Percentiles rank a stretch among this genome's conserved stretches.
Conservation (phyloP, 208 protist species). For the Porcisia hertigi region DNA sequence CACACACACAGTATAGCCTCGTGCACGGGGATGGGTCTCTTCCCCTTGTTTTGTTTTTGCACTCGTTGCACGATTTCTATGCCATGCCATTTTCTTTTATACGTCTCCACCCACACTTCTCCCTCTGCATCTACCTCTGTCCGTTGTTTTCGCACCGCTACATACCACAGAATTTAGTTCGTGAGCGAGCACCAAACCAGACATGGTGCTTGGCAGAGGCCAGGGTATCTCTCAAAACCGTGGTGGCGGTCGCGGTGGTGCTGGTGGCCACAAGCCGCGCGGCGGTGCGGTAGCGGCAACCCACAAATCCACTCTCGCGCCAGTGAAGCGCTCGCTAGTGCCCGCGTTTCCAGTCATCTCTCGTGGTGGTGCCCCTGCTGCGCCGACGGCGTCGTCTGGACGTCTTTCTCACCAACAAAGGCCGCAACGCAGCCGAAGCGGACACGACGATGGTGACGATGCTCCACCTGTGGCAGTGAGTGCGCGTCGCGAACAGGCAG, state of each 20-base stretch:
- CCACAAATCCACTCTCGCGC: conserved; percentile 9
- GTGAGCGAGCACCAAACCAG: conserved; percentile 2
- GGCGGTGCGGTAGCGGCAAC: conserved; percentile 1
- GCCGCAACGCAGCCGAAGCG: conserved; percentile 4
- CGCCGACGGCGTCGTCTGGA: background rate
- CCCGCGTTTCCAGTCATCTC: conserved; percentile 39
- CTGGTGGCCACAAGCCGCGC: conserved; percentile 2
- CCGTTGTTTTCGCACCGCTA: background rate
- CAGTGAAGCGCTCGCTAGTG: conserved; percentile 25
- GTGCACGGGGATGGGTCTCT: background rate
- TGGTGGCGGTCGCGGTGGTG: conserved; percentile 12
- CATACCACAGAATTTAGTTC: background rate
- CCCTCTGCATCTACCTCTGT: background rate
- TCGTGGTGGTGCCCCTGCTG: conserved; percentile 4
- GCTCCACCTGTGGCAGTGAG: conserved; percentile 39
- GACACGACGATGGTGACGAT: conserved; percentile 29
- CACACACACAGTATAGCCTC: background rate
- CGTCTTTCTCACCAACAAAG: background rate
- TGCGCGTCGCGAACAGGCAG: conserved; percentile 24
- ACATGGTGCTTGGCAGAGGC: conserved; percentile 31
- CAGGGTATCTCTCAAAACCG: conserved; percentile 22
- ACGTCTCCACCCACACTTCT: no score
- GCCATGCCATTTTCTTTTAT: no score
- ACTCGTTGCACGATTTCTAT: background rate
- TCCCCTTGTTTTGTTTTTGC: background rate